phyloP scores from a whole-genome alignment of 441 rosid species.

The Flueggea neowawraea region DNA sequence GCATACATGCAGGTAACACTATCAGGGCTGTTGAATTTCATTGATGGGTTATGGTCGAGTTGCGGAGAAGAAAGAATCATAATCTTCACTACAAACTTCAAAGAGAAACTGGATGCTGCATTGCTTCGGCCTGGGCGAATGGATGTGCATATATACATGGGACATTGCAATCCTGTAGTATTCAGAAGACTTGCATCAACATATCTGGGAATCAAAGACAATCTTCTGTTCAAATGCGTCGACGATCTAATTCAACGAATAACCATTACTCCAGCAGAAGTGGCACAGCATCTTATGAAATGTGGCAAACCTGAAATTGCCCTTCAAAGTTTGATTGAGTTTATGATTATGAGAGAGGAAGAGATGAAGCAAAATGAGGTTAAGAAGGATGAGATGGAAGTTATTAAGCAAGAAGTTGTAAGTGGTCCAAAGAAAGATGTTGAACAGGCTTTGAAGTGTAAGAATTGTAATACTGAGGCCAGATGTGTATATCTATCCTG shows the following conservation, averaged over 20 bases:
- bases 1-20: constrained; percentile 30
- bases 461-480: no score
- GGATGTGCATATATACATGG: constrained; percentile 52
- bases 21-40: constrained; percentile 51
- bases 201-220: constrained; percentile 35
- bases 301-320: constrained; percentile 19
- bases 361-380: constrained; percentile 2
- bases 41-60: constrained; percentile 58
- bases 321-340: constrained; percentile 24
- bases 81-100: constrained; percentile 44
- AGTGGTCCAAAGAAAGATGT: no score
- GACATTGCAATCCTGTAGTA: constrained; percentile 29
- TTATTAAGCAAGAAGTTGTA: constrained; percentile 12
- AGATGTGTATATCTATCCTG: no score
- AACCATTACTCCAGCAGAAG: constrained; percentile 43
- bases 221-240: constrained; percentile 18
- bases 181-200: constrained; percentile 31
- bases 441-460: no score
- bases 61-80: constrained; percentile 56
- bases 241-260: constrained; percentile 19
- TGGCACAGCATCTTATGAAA: constrained; percentile 46
- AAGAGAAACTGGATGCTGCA: constrained; percentile 43
- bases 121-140: constrained; percentile 46
- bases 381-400: constrained; percentile 10
- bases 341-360: constrained; percentile 22